Base-by-base conservation (phyloP, 1,284 basidiomycete species). In the Termitomyces sp. region DNA sequence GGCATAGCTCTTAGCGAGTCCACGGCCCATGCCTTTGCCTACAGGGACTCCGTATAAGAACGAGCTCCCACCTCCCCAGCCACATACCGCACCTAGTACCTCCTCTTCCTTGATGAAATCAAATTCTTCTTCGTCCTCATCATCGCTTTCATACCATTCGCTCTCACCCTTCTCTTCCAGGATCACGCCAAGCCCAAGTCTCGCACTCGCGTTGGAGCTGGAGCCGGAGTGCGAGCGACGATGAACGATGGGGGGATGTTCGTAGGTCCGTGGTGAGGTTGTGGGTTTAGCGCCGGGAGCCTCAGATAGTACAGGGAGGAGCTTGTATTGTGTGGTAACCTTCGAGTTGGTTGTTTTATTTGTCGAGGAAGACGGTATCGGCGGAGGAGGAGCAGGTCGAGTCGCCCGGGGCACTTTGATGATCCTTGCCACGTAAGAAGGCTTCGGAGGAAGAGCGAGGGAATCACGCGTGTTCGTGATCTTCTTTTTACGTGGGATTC, bases 381-480 rank as follows among this genome's bases (percentile, higher is more conserved):
- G 54, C 5, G 59, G 54, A 8, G 60, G 61, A 12, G 62, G 61
- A 12, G 58, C 58, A 45, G 62, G 58, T 31, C 54, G 52, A 19
- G 53, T 46, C 15, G 60, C 54, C 28, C 55, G 53, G 3, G 51
- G 55, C 5, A 55, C 51, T 26, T 49, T 56, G 31, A 53, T 56
- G n/a, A 52, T 57, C 17, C 60, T 58, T 15, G 51, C 55, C 2
- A 64, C 61, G n/a, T 56, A 15, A 24, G 26, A 24, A 47, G 63
- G 61, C 26, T 64, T 61, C 2, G 60, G 58, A 19, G 64, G 38
- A 5, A 62, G 56, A 33, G 58, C 52, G 34, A 72, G 63, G 2
- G 70, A 71, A 54, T 71, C 68, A 40, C 70, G 67, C 5, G 69
- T 57, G 9, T 61, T 52, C 10, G 63, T 54, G 43, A 70, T 69